phyloP scores from a whole-genome alignment of 2,329 filamentous ascomycete genomes.

The Fusarium ramigenum region DNA sequence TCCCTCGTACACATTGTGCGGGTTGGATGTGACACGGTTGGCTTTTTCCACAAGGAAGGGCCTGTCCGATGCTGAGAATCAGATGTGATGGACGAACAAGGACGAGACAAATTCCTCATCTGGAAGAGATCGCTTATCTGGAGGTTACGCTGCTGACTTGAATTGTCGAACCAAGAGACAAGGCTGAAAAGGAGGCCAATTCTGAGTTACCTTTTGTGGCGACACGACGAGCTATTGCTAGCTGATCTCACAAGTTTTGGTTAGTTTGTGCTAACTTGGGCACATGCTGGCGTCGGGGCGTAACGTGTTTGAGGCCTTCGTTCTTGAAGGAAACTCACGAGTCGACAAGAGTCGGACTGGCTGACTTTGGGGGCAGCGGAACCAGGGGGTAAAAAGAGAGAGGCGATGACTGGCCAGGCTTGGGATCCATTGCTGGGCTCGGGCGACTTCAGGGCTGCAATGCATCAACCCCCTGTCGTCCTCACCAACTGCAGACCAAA shows the following conservation, averaged over 20 bases:
- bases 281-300: conserved; percentile 18
- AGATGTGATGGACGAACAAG: conserved; percentile 14
- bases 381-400: conserved; percentile 17
- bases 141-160: not conserved
- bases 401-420: conserved; percentile 23
- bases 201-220: conserved; percentile 8
- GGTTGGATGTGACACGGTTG: conserved; percentile 35
- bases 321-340: conserved; percentile 12
- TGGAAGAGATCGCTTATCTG: conserved; percentile 22
- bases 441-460: conserved; percentile 34
- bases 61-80: conserved; percentile 18
- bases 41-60: conserved; percentile 31
- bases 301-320: conserved; percentile 33
- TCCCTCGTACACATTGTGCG: conserved; percentile 35
- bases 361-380: conserved; percentile 27
- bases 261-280: conserved; percentile 20
- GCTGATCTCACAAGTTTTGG: conserved; percentile 21
- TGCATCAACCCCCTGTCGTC: conserved; percentile 30
- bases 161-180: conserved; percentile 16
- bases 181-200: conserved; percentile 33
- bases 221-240: conserved; percentile 5
- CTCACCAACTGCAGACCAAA: conserved; percentile 4
- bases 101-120: conserved; percentile 24
- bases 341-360: conserved; percentile 14
- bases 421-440: conserved; percentile 22